Evolutionary conservation across 192 early-diverging fungal genomes (phyloP), one percentile per base, ranked within the genome.

Genomic region (Coemansia sp.): DNA sequence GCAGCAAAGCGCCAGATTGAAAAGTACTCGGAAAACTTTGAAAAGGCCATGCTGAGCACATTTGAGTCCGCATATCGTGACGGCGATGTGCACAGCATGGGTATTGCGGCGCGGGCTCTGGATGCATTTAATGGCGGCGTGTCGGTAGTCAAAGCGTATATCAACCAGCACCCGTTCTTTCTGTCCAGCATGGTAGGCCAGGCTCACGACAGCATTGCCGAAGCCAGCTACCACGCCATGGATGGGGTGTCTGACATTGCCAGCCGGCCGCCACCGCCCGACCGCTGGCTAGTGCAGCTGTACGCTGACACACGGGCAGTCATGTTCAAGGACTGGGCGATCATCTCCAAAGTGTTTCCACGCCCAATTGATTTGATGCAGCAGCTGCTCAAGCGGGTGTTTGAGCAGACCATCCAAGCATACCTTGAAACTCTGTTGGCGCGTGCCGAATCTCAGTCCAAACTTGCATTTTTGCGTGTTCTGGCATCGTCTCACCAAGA

Each of bases 121-220:
- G 81, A 88, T 42, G 92, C 96, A 37, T 96, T 99, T 69, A 99
- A 99, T 53, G 94, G 96, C 23, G 94, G 96, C 30, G 86, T 86
- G 52, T 96, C 93, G 0, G 94, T 91, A 59, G 83, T 97, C 19
- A 91, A 94, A 61, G 89, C 87, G 21, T 99, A 96, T 61, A 90
- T 99, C 40, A 96, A 96, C 73, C 96, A 97, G 64, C 94, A 99
- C 57, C 88, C 91, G 55, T 96, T 99, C 57, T 97, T 97, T 53
- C 86, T 96, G 57, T 87, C 88, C 35, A 84, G 84, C 53, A 80
- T 88, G 70, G 84, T 88, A 44, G 78, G 81, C 53, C 83, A 89
- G 72, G 60, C 78, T 38, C 80, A 80, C 50, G 69, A 66, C 61
- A 57, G 56, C 44, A 58, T 70, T 28, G 80, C 70, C 42, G 69